phyloP scores from a whole-genome alignment of 2,329 filamentous ascomycete genomes.

The Microcyclosporella mali region DNA sequence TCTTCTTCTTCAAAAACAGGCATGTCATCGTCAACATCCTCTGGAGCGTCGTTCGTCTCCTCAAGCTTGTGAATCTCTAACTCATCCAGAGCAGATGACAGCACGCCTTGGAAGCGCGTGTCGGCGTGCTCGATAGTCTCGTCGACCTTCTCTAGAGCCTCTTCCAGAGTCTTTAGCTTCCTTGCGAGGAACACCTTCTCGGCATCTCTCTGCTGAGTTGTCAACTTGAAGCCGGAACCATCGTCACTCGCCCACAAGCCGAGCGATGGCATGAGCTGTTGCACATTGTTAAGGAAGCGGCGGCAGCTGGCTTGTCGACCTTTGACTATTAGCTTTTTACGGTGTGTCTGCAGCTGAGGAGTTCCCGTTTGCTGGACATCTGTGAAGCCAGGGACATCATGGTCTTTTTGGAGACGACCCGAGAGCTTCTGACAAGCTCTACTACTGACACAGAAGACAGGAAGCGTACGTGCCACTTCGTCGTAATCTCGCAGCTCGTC shows the following conservation, averaged over 20 bases:
- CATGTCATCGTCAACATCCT: slow-evolving; percentile 6
- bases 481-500: slow-evolving; percentile 54
- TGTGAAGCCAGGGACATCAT: slow-evolving; percentile 48
- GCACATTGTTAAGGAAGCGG: slow-evolving; percentile 48
- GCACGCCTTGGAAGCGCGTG: slow-evolving; percentile 10
- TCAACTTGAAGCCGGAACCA: slow-evolving; percentile 37
- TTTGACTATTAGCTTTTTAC: slow-evolving; percentile 51
- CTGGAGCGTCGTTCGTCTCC: not conserved
- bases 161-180: slow-evolving; percentile 37
- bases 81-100: slow-evolving; percentile 16
- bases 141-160: slow-evolving; percentile 36
- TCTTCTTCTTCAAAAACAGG: slow-evolving; percentile 6
- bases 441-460: slow-evolving; percentile 60
- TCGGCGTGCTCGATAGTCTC: slow-evolving; percentile 15
- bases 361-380: slow-evolving; percentile 51
- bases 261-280: slow-evolving; percentile 49
- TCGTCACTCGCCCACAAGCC: slow-evolving; percentile 46
- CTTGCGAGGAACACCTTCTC: slow-evolving; percentile 36
- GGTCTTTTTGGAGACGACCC: slow-evolving; percentile 50
- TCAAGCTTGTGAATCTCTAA: slow-evolving; percentile 6
- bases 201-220: slow-evolving; percentile 34
- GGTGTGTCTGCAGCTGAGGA: slow-evolving; percentile 54
- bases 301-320: slow-evolving; percentile 42
- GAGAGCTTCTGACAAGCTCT: slow-evolving; percentile 58
- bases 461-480: slow-evolving; percentile 48